Conservation (phyloP, 345 rosid genomes). For the Populus nigra region DNA sequence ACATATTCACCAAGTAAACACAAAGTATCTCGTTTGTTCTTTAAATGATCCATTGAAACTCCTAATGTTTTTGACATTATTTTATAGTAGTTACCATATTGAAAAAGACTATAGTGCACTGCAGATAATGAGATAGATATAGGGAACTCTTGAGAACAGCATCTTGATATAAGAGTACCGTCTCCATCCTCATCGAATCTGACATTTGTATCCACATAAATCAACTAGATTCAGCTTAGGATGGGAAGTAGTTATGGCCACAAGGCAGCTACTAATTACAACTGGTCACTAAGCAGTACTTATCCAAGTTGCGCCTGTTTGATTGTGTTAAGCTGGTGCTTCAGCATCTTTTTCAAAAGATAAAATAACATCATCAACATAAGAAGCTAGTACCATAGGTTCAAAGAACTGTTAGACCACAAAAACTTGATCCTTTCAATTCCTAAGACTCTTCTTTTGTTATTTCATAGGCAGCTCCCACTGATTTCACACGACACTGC, state of each 20-base stretch:
- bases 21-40: background rate
- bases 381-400: background rate
- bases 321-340: background rate
- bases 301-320: background rate
- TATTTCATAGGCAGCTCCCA: background rate
- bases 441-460: background rate
- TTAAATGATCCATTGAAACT: too few species aligned
- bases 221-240: background rate
- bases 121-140: background rate
- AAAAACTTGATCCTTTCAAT: background rate
- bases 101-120: background rate
- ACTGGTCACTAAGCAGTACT: background rate
- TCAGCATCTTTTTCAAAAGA: background rate
- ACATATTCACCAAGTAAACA: background rate
- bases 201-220: too few species aligned
- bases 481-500: background rate
- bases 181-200: too few species aligned
- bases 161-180: background rate
- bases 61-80: too few species aligned
- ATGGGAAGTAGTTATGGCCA: too few species aligned
- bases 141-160: background rate
- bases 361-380: background rate
- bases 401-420: background rate
- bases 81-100: background rate
- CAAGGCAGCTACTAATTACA: background rate